Base-by-base conservation (phyloP, 1,284 basidiomycete genomes). In the Agroathelia rolfsii region DNA sequence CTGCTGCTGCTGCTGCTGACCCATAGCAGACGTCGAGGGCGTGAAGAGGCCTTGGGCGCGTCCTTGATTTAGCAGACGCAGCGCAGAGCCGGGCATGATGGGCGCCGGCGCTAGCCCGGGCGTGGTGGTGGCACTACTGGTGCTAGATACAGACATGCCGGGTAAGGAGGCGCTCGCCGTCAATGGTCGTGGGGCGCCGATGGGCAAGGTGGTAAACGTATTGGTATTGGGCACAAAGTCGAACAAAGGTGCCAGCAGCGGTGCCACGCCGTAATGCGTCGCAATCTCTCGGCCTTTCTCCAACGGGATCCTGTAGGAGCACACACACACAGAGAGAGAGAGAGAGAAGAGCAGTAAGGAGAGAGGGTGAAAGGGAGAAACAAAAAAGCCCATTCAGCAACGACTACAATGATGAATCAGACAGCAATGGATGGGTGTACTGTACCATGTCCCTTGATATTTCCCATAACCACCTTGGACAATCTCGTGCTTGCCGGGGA, bases 381-480 rank as follows among this genome's bases (percentile, higher is more conserved):
- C 14, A 17, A 32, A 42, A 32, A 25, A 34, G 29, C 34, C 30
- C 14, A 32, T 36, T 47, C 26, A 25, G 38, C 63, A 21, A 11
- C 6, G 23, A 3, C 15, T 26, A 31, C 25, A 10, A 7, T 25
- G 14, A 24, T 25, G 25, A 15, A 30, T 30, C 30, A 16, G 31
- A 38, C 25, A 37, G 11, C 16, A 13, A 29, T 21, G 22, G 20
- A 32, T 23, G 4, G 32, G 12, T 20, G 17, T 9, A 23, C 51
- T 66, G 53, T 47, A 92, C 94, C 95, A 99, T 32, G 95, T 98
- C 40, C 95, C 95, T 57, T 99, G 95, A 56, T 97, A 99, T 62
- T 96, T 96, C 26, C 95, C 95, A 52, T 97, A 98, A 24, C 95
- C 95, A 30, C 95, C 95, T 56, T 99, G 95, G 8, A 99, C 90